A percentile compares a stretch with the other conserved stretches of the same genome.
Conservation (phyloP, 768 basidiomycete species). For the Clitopilus passeckerianus region DNA sequence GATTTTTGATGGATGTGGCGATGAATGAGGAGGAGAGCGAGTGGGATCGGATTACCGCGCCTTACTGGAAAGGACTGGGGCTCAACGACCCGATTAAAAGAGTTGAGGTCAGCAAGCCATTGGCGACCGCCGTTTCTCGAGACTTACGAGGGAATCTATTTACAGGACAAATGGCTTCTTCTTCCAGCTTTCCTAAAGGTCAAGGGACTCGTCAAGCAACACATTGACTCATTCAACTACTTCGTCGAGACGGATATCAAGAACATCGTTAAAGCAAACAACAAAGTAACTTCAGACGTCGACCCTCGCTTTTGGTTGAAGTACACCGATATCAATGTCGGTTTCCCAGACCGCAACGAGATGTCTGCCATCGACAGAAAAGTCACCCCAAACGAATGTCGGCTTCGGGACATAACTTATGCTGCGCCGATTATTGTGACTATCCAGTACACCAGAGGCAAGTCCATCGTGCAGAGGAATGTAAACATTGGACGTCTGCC, state of each 20-base stretch:
- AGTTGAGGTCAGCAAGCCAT: constrained; percentile 65
- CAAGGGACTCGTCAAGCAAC: constrained; percentile 98
- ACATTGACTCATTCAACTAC: constrained; percentile 98
- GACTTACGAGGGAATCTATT: constrained; percentile 6
- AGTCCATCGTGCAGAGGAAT: constrained; percentile 81
- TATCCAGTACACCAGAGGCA: constrained; percentile 91
- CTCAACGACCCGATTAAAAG: constrained; percentile 88
- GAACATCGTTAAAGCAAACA: constrained; percentile 91
- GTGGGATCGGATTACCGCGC: constrained; percentile 53
- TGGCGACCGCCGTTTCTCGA: not conserved
- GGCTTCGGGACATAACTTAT: constrained; percentile 93
- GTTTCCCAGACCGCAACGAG: constrained; percentile 87
- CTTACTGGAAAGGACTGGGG: constrained; percentile 72
- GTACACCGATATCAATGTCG: constrained; percentile 93
- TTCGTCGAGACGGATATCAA: constrained; percentile 97
- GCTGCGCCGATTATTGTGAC: constrained; percentile 90
- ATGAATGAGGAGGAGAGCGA: constrained; percentile 26
- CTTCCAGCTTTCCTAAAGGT: constrained; percentile 95
- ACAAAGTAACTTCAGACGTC: constrained; percentile 92
- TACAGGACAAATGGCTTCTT: constrained; percentile 96
- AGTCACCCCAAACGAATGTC: constrained; percentile 96
- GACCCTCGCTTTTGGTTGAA: constrained; percentile 96
- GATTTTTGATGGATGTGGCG: constrained; percentile 3
- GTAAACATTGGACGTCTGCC: constrained; percentile 89
- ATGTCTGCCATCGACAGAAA: constrained; percentile 69